Conservation (phyloP, 805 yeast species). For the Metschnikowia picachoensis region DNA sequence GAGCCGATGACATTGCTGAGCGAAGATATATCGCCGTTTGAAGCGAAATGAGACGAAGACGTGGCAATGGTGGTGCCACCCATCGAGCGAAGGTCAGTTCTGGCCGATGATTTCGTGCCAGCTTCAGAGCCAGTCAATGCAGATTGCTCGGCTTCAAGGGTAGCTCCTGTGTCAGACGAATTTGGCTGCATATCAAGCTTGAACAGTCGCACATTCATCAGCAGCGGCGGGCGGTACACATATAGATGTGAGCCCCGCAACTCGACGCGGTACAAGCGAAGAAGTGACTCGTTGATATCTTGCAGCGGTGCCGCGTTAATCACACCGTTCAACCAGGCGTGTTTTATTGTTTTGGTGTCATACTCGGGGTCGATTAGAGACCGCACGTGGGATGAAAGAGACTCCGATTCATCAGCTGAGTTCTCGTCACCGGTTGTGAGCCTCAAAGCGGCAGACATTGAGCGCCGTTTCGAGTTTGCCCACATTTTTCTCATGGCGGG, state of each 20-base stretch:
- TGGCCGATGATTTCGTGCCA: background rate
- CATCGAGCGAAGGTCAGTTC: slow-evolving; percentile 1
- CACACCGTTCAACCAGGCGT: slow-evolving; percentile 38
- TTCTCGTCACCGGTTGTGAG: slow-evolving; percentile 3
- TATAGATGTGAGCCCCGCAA: slow-evolving; percentile 64
- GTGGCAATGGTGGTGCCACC: slow-evolving; percentile 3
- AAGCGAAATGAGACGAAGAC: slow-evolving; percentile 2
- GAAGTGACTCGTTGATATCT: slow-evolving; percentile 23
- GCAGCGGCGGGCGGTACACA: slow-evolving; percentile 39
- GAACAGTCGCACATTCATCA: slow-evolving; percentile 17
- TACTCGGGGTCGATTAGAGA: slow-evolving; percentile 28
- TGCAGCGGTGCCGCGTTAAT: slow-evolving; percentile 29
- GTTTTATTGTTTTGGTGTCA: slow-evolving; percentile 29
- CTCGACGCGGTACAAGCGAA: slow-evolving; percentile 19
- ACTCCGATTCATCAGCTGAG: slow-evolving; percentile 3
- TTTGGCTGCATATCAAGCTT: slow-evolving; percentile 5
- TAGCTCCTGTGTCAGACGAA: background rate
- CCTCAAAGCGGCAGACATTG: slow-evolving; percentile 10
- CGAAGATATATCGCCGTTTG: slow-evolving; percentile 1
- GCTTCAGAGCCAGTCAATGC: slow-evolving; percentile 1
- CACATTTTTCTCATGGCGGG: slow-evolving; percentile 17
- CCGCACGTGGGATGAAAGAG: slow-evolving; percentile 14
- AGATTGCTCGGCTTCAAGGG: background rate
- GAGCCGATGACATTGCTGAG: background rate
- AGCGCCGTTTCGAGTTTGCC: slow-evolving; percentile 17